These are phyloP conservation scores for Tylopilus balloui DNA, from an alignment of 768 basidiomycete genomes.

Conservation along the genomic window DNA sequence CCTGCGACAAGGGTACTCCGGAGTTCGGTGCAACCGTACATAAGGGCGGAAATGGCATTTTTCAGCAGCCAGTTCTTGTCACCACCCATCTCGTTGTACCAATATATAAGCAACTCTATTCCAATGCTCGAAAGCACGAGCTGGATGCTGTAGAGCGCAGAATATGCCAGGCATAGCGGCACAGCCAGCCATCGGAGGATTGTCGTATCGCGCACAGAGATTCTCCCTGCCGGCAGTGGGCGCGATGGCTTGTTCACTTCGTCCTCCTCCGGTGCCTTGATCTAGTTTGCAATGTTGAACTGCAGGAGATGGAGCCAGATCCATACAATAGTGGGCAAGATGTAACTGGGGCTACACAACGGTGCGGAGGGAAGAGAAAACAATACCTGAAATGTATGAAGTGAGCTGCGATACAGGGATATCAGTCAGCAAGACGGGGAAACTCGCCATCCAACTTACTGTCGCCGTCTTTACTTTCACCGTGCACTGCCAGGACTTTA, in stretches of 20 bases:
- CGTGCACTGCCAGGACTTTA: conserved; percentile 48
- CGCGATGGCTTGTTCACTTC: conserved; percentile 41
- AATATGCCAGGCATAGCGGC: conserved; percentile 34
- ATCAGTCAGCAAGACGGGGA: conserved; percentile 25
- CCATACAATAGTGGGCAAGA: conserved; percentile 36
- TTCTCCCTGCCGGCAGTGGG: conserved; percentile 42
- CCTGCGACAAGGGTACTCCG: conserved; percentile 38
- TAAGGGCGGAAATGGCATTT: conserved; percentile 37
- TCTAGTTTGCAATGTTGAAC: conserved; percentile 44
- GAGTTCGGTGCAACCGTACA: conserved; percentile 35
- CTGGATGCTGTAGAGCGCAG: conserved; percentile 29
- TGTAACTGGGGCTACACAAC: conserved; percentile 9
- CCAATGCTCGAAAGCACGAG: conserved; percentile 33
- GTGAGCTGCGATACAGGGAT: neutral
- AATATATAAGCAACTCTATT: conserved; percentile 30
- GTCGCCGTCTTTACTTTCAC: conserved; percentile 40
- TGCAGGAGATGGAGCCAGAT: conserved; percentile 44
- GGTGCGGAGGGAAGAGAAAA: conserved; percentile 35
- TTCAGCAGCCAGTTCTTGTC: conserved; percentile 38
- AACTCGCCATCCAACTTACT: conserved; percentile 34
- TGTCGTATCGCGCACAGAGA: conserved; percentile 33
- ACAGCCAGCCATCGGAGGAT: conserved; percentile 36
- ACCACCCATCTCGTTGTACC: conserved; percentile 38
- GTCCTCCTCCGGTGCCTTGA: conserved; percentile 40
- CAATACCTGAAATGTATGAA: conserved; percentile 24